Percentiles rank a stretch among this genome's conserved stretches.
Conservation (phyloP, 2,329 filamentous ascomycete species). For the Nigrospora sphaerica region DNA sequence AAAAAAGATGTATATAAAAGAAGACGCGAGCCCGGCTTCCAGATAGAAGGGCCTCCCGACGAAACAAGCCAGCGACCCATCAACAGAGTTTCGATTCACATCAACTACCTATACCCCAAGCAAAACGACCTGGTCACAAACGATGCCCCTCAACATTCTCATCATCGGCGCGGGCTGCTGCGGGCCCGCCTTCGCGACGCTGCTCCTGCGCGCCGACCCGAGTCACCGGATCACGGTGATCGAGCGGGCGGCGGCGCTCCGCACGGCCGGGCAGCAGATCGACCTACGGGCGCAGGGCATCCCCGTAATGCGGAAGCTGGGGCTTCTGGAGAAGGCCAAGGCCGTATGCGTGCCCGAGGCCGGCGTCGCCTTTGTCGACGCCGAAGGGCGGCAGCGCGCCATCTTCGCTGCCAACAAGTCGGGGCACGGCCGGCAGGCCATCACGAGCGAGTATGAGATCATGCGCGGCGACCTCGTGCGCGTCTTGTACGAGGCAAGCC, state of each 20-base stretch:
- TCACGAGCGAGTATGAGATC: constrained; percentile 53
- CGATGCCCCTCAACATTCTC: constrained; percentile 3
- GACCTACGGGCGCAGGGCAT: constrained; percentile 35
- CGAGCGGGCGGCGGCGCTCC: constrained; percentile 28
- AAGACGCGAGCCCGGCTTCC: too few species aligned
- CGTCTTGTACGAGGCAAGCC: constrained; percentile 37
- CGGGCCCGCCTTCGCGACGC: constrained; percentile 9
- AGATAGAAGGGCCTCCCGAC: too few species aligned
- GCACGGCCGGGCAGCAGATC: constrained; percentile 33
- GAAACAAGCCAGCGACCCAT: too few species aligned
- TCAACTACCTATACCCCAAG: too few species aligned
- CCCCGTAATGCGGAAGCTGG: constrained; percentile 27
- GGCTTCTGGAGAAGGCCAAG: constrained; percentile 27
- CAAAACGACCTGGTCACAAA: too few species aligned
- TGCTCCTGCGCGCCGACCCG: background rate
- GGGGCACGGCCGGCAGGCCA: constrained; percentile 31
- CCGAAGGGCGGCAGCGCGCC: constrained; percentile 27
- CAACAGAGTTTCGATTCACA: too few species aligned
- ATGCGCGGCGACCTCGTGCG: constrained; percentile 49
- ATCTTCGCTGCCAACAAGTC: constrained; percentile 30
- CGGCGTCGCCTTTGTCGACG: constrained; percentile 39
- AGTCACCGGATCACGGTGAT: constrained; percentile 24
- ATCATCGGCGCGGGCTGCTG: constrained; percentile 13
- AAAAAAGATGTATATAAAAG: too few species aligned
- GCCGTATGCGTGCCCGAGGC: constrained; percentile 34